These are phyloP conservation scores for Austropuccinia psidii DNA, from an alignment of 1,284 basidiomycete genomes.

Conservation along the genomic window DNA sequence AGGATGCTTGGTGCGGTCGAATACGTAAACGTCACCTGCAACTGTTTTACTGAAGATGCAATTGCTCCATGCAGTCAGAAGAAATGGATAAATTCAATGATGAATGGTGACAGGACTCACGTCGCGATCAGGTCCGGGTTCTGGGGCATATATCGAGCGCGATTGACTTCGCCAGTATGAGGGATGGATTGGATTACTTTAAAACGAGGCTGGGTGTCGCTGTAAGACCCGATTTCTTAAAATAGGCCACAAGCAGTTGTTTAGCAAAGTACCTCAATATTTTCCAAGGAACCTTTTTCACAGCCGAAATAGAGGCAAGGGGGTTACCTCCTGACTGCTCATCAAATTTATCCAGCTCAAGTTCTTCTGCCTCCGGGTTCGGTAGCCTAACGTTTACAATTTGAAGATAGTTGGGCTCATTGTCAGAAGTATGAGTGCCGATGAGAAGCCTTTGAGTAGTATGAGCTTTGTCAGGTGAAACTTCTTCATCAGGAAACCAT, in stretches of 20 bases:
- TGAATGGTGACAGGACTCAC: background rate
- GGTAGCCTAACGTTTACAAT: constrained; percentile 92
- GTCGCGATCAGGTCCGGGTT: constrained; percentile 96
- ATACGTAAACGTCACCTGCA: constrained; percentile 80
- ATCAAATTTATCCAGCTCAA: constrained; percentile 75
- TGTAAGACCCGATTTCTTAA: constrained; percentile 73
- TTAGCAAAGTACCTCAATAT: background rate
- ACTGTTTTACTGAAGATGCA: constrained; percentile 58
- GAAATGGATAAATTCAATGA: background rate
- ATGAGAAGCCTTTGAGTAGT: constrained; percentile 86
- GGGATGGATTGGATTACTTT: constrained; percentile 91
- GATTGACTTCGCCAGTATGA: constrained; percentile 91
- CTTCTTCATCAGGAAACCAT: constrained; percentile 86
- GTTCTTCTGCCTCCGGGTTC: constrained; percentile 62
- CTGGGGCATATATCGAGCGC: constrained; percentile 97
- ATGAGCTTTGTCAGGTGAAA: constrained; percentile 79
- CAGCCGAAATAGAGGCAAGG: background rate
- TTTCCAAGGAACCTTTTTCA: background rate
- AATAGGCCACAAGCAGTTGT: background rate
- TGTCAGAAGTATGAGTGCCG: constrained; percentile 93
- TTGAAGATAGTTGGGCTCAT: constrained; percentile 90
- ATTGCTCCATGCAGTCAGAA: background rate
- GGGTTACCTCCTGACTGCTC: constrained; percentile 67
- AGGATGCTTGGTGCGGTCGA: constrained; percentile 94
- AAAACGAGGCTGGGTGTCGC: constrained; percentile 69